These are phyloP conservation scores for Oryza glaberrima DNA, from an alignment of 176 grass and related monocot genomes.

Conservation along the genomic window DNA sequence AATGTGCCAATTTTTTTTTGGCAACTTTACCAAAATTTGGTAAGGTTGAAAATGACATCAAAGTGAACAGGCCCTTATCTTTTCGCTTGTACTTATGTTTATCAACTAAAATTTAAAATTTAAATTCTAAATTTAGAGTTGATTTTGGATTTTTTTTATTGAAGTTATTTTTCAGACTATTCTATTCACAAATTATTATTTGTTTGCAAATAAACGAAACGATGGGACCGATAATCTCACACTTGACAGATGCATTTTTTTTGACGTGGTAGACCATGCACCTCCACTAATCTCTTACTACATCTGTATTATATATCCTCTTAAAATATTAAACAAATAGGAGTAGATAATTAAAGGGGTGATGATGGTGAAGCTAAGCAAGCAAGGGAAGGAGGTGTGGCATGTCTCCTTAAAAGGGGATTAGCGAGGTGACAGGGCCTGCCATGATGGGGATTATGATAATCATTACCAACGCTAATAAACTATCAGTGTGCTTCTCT, in stretches of 20 bases:
- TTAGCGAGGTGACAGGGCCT: background rate
- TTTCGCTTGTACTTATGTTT: too few relatives aligned
- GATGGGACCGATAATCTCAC: background rate
- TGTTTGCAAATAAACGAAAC: too few relatives aligned
- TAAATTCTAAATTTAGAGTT: too few relatives aligned
- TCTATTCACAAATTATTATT: too few relatives aligned
- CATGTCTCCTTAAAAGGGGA: background rate
- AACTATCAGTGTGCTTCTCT: background rate
- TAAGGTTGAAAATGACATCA: too few relatives aligned
- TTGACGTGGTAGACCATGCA: background rate
- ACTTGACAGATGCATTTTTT: background rate
- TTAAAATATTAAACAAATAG: background rate
- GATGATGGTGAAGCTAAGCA: background rate
- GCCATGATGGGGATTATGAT: conserved; percentile 30
- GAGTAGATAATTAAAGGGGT: background rate
- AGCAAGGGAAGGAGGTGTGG: background rate
- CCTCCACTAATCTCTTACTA: background rate
- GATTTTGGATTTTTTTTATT: too few relatives aligned
- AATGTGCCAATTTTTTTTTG: too few relatives aligned
- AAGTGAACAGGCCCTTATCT: too few relatives aligned
- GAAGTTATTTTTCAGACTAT: too few relatives aligned
- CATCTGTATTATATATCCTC: background rate
- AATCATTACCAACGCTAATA: conserved; percentile 16
- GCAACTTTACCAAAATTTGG: too few relatives aligned
- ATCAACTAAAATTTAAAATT: too few relatives aligned